These are phyloP conservation scores for Botrytis medusae DNA, from an alignment of 2,329 filamentous ascomycete genomes.

Conservation along the genomic window DNA sequence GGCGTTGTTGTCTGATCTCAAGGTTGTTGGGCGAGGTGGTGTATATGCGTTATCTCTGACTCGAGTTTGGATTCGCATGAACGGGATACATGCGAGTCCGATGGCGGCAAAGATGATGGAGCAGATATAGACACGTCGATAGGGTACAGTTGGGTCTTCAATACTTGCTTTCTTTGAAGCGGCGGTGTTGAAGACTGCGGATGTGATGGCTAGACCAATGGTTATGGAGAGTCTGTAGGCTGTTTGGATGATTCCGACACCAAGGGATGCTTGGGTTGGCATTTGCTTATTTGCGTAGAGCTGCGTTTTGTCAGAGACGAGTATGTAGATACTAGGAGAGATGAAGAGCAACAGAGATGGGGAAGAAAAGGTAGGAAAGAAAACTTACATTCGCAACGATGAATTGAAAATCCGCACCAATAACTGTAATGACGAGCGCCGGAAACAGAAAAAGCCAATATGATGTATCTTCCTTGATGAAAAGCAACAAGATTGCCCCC, in stretches of 20 bases:
- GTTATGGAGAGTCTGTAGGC: slow-evolving; percentile 50
- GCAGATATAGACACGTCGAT: slow-evolving; percentile 53
- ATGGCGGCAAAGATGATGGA: slow-evolving; percentile 46
- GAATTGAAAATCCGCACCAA: slow-evolving; percentile 69
- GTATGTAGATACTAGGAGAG: rapidly evolving
- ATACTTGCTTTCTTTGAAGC: neutral
- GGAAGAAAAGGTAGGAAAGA: neutral
- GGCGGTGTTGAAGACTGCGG: slow-evolving; percentile 50
- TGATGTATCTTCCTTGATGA: slow-evolving; percentile 53
- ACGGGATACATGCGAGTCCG: slow-evolving; percentile 50
- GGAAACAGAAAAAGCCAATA: slow-evolving; percentile 70
- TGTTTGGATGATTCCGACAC: slow-evolving; percentile 68
- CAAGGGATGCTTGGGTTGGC: slow-evolving; percentile 60
- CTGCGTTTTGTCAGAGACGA: slow-evolving; percentile 39
- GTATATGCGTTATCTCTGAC: neutral
- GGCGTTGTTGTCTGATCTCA: neutral
- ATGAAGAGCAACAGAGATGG: neutral
- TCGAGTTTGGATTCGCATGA: slow-evolving; percentile 50
- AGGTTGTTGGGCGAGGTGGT: neutral
- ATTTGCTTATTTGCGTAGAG: slow-evolving; percentile 70
- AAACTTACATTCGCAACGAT: slow-evolving; percentile 63
- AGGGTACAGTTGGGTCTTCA: slow-evolving; percentile 51
- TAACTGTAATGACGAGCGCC: slow-evolving; percentile 57
- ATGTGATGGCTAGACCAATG: slow-evolving; percentile 60
- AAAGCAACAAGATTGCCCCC: slow-evolving; percentile 52